Conservation (phyloP, 2,329 filamentous ascomycete genomes). For the Parafenestella ontariensis region DNA sequence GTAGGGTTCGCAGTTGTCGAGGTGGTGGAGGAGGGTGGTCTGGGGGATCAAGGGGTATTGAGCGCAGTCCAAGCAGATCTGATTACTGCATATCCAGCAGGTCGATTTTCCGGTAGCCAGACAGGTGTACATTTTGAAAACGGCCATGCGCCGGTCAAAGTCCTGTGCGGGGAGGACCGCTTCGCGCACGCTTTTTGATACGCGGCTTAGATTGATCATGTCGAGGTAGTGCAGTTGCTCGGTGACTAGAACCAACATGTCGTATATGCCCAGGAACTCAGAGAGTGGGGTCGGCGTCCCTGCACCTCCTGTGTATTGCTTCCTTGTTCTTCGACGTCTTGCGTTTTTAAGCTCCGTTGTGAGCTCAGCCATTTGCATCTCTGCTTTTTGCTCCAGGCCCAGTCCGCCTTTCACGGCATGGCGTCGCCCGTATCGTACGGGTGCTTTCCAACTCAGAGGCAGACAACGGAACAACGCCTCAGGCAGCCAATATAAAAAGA, state of each 20-base stretch:
- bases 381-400: conserved; percentile 14
- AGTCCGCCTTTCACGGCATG: conserved; percentile 23
- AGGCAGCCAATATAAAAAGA: conserved; percentile 12
- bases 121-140: conserved; percentile 34
- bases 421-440: conserved; percentile 22
- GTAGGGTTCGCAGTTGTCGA: conserved; percentile 29
- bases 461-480: conserved; percentile 25
- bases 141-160: conserved; percentile 14
- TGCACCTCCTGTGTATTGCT: conserved; percentile 1
- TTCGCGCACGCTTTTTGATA: conserved; percentile 35
- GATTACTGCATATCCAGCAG: conserved; percentile 34
- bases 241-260: conserved; percentile 35
- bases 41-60: conserved; percentile 9
- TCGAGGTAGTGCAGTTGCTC: conserved; percentile 39
- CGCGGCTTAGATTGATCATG: conserved; percentile 27
- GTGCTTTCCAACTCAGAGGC: conserved; percentile 21
- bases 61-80: conserved; percentile 18
- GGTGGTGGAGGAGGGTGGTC: conserved; percentile 20
- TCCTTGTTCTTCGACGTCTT: not conserved
- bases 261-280: conserved; percentile 38
- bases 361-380: conserved; percentile 15
- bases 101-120: not conserved
- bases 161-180: conserved; percentile 29
- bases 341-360: conserved; percentile 4
- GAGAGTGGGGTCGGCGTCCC: conserved; percentile 21